These are phyloP conservation scores for Fusarium oxysporum DNA, from an alignment of 2,329 filamentous ascomycete species.

Conservation along the genomic window DNA sequence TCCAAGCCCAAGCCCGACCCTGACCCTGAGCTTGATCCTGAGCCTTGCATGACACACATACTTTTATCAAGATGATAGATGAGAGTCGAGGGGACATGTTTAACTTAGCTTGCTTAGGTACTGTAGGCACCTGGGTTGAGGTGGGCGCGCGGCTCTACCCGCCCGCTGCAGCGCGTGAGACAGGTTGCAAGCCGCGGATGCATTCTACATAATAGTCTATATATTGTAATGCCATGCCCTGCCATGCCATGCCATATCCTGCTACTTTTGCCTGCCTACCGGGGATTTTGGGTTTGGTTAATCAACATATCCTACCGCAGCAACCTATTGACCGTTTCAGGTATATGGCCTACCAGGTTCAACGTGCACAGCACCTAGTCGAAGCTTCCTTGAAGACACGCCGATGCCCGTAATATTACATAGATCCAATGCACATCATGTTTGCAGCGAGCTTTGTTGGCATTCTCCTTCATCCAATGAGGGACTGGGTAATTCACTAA, in stretches of 20 bases:
- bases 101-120: not conserved
- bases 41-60: constrained; percentile 23
- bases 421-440: constrained; percentile 39
- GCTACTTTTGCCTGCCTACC: not conserved
- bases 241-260: constrained; percentile 10
- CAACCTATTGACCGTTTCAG: constrained; percentile 22
- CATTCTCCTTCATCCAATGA: constrained; percentile 18
- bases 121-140: not conserved
- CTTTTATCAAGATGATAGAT: not conserved
- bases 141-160: constrained; percentile 35
- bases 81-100: constrained; percentile 1
- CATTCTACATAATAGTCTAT: constrained; percentile 8
- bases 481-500: not conserved
- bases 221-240: constrained; percentile 4
- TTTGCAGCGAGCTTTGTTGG: constrained; percentile 33
- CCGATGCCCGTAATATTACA: constrained; percentile 1
- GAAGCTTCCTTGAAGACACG: not conserved
- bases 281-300: not conserved
- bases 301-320: not conserved
- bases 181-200: constrained; percentile 25
- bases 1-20: not conserved
- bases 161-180: constrained; percentile 31
- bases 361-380: not conserved
- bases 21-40: constrained; percentile 8
- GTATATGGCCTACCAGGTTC: not conserved